Evolutionary conservation across 2,329 filamentous ascomycete species (phyloP).

Genomic region (Alternaria solani): DNA sequence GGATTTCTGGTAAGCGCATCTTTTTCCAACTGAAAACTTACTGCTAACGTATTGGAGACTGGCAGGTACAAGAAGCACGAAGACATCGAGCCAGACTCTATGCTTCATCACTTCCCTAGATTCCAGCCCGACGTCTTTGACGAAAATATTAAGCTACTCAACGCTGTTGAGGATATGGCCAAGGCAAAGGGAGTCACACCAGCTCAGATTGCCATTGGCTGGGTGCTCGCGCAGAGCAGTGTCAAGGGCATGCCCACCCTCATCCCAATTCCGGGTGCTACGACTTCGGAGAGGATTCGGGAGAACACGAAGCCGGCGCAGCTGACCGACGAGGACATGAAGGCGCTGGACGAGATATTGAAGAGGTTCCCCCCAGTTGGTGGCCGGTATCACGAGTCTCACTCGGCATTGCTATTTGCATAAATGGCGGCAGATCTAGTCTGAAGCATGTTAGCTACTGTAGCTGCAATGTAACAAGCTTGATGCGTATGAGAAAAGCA

Average conservation of each 20-base stretch:
- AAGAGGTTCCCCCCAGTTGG: constrained; percentile 56
- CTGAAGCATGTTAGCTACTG: constrained; percentile 21
- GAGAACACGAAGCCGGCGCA: constrained; percentile 69
- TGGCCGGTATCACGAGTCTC: constrained; percentile 47
- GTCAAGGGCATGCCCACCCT: constrained; percentile 64
- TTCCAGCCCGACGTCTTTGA: constrained; percentile 71
- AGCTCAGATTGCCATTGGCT: constrained; percentile 72
- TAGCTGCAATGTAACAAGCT: constrained; percentile 9
- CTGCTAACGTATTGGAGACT: constrained; percentile 45
- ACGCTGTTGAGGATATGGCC: constrained; percentile 67
- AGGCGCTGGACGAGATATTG: constrained; percentile 61
- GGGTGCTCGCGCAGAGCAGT: constrained; percentile 63
- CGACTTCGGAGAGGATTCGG: constrained; percentile 62
- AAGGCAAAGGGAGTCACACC: constrained; percentile 65
- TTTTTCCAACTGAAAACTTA: background rate
- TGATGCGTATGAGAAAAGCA: constrained; percentile 31
- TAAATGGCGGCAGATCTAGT: constrained; percentile 10
- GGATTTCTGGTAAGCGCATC: constrained; percentile 58
- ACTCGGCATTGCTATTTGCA: constrained; percentile 17
- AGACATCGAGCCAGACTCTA: constrained; percentile 68
- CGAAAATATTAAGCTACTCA: constrained; percentile 70
- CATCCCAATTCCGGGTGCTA: constrained; percentile 73
- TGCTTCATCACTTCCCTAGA: constrained; percentile 60
- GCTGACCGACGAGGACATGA: constrained; percentile 58
- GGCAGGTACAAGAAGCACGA: constrained; percentile 56